Evolutionary conservation across 2,329 filamentous ascomycete genomes (phyloP).

Genomic region (Alternaria brassicicola): DNA sequence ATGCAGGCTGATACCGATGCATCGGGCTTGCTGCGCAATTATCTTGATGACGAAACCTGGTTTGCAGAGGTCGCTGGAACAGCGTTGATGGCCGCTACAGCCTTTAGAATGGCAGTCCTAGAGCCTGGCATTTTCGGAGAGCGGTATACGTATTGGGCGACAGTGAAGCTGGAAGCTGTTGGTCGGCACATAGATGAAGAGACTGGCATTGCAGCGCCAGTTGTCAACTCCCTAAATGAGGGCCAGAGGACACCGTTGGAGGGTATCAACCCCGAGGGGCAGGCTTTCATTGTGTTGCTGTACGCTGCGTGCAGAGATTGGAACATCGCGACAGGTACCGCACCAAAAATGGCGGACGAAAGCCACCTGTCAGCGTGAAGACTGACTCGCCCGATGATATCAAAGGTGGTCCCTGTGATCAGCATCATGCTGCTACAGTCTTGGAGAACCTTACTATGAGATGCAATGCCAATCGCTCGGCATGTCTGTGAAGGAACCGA

Average conservation of each 20-base stretch:
- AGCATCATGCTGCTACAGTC: neutral
- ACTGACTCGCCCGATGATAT: neutral
- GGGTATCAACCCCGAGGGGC: conserved; percentile 50
- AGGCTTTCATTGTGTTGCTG: conserved; percentile 54
- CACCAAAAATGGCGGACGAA: neutral
- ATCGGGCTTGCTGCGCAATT: conserved; percentile 54
- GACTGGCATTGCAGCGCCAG: conserved; percentile 49
- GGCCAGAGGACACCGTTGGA: conserved; percentile 34
- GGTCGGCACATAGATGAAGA: conserved; percentile 42
- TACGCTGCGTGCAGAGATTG: conserved; percentile 54
- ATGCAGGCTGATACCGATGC: conserved; percentile 44
- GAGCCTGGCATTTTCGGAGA: conserved; percentile 47
- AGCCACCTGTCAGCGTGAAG: neutral
- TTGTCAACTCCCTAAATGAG: conserved; percentile 52
- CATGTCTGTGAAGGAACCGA: neutral
- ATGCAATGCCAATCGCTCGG: neutral
- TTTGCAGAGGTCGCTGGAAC: conserved; percentile 59
- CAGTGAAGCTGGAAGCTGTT: conserved; percentile 49
- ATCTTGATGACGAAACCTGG: conserved; percentile 53
- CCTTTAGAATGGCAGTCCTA: conserved; percentile 55
- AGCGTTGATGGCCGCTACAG: conserved; percentile 52
- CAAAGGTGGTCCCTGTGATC: neutral
- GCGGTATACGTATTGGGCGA: conserved; percentile 52
- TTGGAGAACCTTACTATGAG: neutral
- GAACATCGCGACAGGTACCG: neutral